Evolutionary conservation across 768 basidiomycete genomes (phyloP).

Genomic region (Trametes cubensis): DNA sequence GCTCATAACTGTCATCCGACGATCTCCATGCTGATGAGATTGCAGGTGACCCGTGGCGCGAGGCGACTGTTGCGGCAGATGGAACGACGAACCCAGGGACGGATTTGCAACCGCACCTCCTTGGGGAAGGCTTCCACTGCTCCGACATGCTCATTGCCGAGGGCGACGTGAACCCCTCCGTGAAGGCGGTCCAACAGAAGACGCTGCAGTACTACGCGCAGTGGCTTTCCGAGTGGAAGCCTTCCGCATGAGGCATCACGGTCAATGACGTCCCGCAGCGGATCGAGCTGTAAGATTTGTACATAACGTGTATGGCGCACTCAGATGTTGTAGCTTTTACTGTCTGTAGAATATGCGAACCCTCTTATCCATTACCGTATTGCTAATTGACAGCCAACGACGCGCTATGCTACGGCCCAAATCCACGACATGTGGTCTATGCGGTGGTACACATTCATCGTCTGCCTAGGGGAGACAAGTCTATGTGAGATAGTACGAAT

Average conservation of each 20-base stretch:
- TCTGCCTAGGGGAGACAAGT: too few relatives aligned
- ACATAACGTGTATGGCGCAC: too few relatives aligned
- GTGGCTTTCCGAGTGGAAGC: constrained; percentile 52
- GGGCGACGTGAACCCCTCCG: constrained; percentile 51
- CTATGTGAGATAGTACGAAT: constrained; percentile 3
- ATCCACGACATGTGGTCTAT: too few relatives aligned
- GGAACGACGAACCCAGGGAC: constrained; percentile 44
- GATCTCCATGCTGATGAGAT: neutral
- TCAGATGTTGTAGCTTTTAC: too few relatives aligned
- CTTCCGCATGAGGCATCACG: constrained; percentile 8
- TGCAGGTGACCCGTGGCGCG: constrained; percentile 73
- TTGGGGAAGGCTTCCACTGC: constrained; percentile 68
- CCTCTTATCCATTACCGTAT: neutral
- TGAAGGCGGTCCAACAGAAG: constrained; percentile 55
- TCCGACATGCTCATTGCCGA: constrained; percentile 55
- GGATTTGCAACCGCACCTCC: constrained; percentile 56
- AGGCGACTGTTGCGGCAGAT: constrained; percentile 66
- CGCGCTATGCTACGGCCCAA: too few relatives aligned
- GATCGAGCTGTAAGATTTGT: too few relatives aligned
- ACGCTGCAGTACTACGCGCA: constrained; percentile 53
- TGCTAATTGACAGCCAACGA: too few relatives aligned
- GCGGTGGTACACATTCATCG: too few relatives aligned
- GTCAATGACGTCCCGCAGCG: too few relatives aligned
- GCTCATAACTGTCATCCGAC: neutral
- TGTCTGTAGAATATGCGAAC: too few relatives aligned